These are phyloP conservation scores for Fusarium torulosum DNA, from an alignment of 2,329 filamentous ascomycete genomes.

Conservation along the genomic window DNA sequence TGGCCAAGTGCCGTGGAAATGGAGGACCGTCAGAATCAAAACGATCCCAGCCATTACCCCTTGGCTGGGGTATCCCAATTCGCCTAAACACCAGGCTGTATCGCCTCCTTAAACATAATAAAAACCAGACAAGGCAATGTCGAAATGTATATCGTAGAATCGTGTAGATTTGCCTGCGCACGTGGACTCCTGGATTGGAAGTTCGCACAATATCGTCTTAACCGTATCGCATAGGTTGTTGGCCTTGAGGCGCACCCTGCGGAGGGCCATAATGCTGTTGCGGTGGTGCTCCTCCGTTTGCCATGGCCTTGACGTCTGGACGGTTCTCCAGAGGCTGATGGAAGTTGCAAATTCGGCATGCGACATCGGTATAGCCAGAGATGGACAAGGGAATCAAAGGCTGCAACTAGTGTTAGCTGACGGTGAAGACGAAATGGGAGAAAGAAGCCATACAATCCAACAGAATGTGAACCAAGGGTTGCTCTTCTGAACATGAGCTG, in stretches of 20 bases:
- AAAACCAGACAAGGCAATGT: not conserved
- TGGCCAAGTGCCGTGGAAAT: not conserved
- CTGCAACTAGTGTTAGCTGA: slow-evolving; percentile 53
- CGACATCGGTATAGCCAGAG: slow-evolving; percentile 75
- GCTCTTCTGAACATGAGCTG: slow-evolving; percentile 70
- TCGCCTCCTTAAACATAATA: slow-evolving; percentile 16
- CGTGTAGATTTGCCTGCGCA: not conserved
- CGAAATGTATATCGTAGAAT: not conserved
- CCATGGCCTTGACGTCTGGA: slow-evolving; percentile 67
- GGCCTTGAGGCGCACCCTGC: slow-evolving; percentile 51
- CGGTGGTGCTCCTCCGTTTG: slow-evolving; percentile 55
- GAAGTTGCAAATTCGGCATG: slow-evolving; percentile 82
- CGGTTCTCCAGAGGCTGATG: slow-evolving; percentile 73
- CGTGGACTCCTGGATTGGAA: not conserved
- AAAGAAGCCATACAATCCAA: slow-evolving; percentile 69
- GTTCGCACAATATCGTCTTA: slow-evolving; percentile 15
- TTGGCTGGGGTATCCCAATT: slow-evolving; percentile 23
- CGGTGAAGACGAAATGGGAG: not conserved
- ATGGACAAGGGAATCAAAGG: slow-evolving; percentile 79
- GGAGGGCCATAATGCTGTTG: slow-evolving; percentile 51
- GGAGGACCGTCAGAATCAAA: not conserved
- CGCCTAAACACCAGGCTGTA: slow-evolving; percentile 38
- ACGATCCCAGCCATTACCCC: slow-evolving; percentile 5
- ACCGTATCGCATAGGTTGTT: slow-evolving; percentile 50
- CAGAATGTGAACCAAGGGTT: slow-evolving; percentile 84